Conservation (phyloP, 352 stramenopile species). For the Globisporangium spinosum region DNA sequence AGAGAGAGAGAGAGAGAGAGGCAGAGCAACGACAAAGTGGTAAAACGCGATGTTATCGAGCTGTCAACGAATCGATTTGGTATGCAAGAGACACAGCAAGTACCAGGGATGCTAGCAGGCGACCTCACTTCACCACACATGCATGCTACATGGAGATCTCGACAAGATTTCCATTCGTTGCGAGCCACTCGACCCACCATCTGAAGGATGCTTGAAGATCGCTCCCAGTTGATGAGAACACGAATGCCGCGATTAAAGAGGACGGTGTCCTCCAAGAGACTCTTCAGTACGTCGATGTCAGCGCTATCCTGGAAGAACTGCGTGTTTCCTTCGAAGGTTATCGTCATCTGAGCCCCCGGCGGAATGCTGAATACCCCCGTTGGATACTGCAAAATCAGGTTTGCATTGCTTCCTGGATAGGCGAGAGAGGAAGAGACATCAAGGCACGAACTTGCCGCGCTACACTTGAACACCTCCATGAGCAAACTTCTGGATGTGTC, state of each 20-base stretch:
- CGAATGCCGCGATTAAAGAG: not conserved
- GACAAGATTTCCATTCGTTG: not conserved
- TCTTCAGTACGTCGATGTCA: not conserved
- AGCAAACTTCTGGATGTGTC: not conserved
- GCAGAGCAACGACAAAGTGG: not conserved
- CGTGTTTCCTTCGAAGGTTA: not conserved
- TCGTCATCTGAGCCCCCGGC: not conserved
- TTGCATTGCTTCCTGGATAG: not conserved
- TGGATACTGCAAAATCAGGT: not conserved
- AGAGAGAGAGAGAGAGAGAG: not conserved
- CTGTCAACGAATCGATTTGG: not conserved
- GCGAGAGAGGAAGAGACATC: not conserved
- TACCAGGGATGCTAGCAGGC: not conserved
- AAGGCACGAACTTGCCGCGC: not conserved
- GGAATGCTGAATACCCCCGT: not conserved
- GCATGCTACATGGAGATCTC: not conserved
- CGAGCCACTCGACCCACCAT: slow-evolving; percentile 6
- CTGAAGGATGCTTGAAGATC: not conserved
- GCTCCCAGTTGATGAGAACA: not conserved
- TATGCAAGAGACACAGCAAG: not conserved
- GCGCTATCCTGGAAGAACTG: not conserved
- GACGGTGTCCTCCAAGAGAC: slow-evolving; percentile 4
- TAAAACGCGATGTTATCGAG: not conserved
- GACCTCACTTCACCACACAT: not conserved
- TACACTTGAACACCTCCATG: slow-evolving; percentile 9